A percentile compares a stretch with the other conserved stretches of the same genome.
Conservation (phyloP, 305 asterid genomes). For the Fraxinus baroniana region DNA sequence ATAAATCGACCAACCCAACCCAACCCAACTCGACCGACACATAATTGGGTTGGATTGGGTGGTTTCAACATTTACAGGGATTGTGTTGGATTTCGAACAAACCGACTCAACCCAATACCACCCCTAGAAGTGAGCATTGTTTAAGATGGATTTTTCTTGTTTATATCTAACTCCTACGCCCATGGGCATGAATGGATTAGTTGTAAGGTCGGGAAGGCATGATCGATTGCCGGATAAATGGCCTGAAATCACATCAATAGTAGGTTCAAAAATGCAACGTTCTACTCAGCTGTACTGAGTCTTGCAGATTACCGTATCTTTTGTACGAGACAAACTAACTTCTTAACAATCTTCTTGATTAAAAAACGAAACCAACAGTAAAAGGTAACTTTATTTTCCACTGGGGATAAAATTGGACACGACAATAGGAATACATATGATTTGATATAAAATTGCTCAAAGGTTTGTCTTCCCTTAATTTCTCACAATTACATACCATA, state of each 20-base stretch:
- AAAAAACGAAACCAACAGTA: background rate
- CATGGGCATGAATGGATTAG: background rate
- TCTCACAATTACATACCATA: slow-evolving; percentile 17
- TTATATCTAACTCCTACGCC: too few relatives aligned
- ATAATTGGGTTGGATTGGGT: too few relatives aligned
- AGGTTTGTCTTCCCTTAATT: background rate
- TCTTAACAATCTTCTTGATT: background rate
- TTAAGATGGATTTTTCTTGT: background rate
- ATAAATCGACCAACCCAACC: too few relatives aligned
- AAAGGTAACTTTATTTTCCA: background rate
- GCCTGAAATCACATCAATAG: too few relatives aligned
- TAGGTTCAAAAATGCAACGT: background rate
- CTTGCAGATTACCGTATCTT: background rate
- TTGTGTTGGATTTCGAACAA: too few relatives aligned
- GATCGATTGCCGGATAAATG: too few relatives aligned
- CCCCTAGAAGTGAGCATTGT: background rate
- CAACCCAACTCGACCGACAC: too few relatives aligned
- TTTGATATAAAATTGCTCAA: background rate
- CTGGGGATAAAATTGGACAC: background rate
- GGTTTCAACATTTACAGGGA: too few relatives aligned
- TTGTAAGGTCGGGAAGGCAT: too few relatives aligned
- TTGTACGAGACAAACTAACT: too few relatives aligned
- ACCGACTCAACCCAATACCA: too few relatives aligned
- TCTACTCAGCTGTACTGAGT: background rate
- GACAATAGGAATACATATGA: background rate